phyloP scores from a whole-genome alignment of 2,329 filamentous ascomycete species.

The Alternaria rosae region DNA sequence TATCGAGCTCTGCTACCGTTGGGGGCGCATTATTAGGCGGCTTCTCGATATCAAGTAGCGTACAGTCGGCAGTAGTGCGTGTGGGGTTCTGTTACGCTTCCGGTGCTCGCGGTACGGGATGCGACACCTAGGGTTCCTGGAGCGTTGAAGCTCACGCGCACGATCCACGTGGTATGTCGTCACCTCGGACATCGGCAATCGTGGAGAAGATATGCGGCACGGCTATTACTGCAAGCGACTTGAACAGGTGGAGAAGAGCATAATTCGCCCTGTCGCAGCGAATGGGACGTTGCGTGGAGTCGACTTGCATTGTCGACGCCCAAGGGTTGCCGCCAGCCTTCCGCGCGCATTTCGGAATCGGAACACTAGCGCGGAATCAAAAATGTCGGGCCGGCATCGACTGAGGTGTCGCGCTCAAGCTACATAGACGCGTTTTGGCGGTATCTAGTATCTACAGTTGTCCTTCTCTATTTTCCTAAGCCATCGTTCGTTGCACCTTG shows the following conservation, averaged over 20 bases:
- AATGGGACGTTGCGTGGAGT: not conserved
- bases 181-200: conserved; percentile 5
- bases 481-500: conserved; percentile 43
- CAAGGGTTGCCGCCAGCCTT: conserved; percentile 7
- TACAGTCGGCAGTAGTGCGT: not conserved
- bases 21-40: conserved; percentile 3
- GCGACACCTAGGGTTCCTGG: conserved; percentile 15
- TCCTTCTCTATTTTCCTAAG: conserved; percentile 6
- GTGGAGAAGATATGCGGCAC: not conserved
- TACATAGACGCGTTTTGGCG: not conserved
- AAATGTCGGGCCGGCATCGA: not conserved
- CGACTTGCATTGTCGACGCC: not conserved
- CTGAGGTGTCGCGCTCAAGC: not conserved
- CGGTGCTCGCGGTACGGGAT: conserved; percentile 9
- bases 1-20: conserved; percentile 29
- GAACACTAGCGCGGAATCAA: conserved; percentile 2
- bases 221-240: not conserved
- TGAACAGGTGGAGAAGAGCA: no score
- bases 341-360: conserved; percentile 16
- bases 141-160: conserved; percentile 39
- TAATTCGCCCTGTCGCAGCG: not conserved
- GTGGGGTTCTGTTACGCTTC: not conserved
- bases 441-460: not conserved
- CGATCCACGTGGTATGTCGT: conserved; percentile 40
- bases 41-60: not conserved